Evolutionary conservation across 108 stramenopile species (phyloP).

Genomic region (Fragilariopsis cylindrus): DNA sequence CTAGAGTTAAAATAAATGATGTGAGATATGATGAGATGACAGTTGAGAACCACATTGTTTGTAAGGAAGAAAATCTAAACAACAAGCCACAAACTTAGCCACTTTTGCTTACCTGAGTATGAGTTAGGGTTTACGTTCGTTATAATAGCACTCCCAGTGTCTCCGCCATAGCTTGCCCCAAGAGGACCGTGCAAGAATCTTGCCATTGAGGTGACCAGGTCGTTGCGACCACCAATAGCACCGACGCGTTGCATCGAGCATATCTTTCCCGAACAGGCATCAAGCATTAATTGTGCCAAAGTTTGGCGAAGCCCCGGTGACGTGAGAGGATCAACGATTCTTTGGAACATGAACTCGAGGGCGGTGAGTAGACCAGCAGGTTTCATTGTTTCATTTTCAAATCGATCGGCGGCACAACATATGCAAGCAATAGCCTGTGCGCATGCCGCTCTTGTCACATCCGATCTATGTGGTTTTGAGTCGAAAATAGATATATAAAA

Average conservation of each 20-base stretch:
- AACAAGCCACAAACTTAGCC: too few species aligned
- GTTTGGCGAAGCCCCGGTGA: slow-evolving; percentile 78
- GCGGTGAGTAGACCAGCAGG: slow-evolving; percentile 68
- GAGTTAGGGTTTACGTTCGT: slow-evolving; percentile 55
- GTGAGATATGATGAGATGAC: too few species aligned
- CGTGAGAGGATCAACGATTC: slow-evolving; percentile 60
- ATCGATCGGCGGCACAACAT: slow-evolving; percentile 80
- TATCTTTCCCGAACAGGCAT: slow-evolving; percentile 85
- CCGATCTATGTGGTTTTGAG: slow-evolving; percentile 45
- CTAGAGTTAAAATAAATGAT: slow-evolving; percentile 7
- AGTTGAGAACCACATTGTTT: too few species aligned
- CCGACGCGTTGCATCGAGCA: slow-evolving; percentile 85
- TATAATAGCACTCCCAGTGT: slow-evolving; percentile 72
- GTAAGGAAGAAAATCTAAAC: too few species aligned
- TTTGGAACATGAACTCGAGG: slow-evolving; percentile 73
- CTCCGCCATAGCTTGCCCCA: slow-evolving; percentile 77
- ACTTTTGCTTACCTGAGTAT: slow-evolving; percentile 30
- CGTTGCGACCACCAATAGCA: slow-evolving; percentile 62
- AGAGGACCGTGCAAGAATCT: slow-evolving; percentile 77
- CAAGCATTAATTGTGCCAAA: slow-evolving; percentile 78
- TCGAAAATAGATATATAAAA: slow-evolving; percentile 80
- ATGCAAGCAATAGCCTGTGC: slow-evolving; percentile 82
- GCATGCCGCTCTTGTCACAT: slow-evolving; percentile 80
- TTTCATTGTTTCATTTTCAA: slow-evolving; percentile 39
- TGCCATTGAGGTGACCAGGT: slow-evolving; percentile 56